Conservation (phyloP, 768 basidiomycete genomes). For the Agrocybe chaxingu region DNA sequence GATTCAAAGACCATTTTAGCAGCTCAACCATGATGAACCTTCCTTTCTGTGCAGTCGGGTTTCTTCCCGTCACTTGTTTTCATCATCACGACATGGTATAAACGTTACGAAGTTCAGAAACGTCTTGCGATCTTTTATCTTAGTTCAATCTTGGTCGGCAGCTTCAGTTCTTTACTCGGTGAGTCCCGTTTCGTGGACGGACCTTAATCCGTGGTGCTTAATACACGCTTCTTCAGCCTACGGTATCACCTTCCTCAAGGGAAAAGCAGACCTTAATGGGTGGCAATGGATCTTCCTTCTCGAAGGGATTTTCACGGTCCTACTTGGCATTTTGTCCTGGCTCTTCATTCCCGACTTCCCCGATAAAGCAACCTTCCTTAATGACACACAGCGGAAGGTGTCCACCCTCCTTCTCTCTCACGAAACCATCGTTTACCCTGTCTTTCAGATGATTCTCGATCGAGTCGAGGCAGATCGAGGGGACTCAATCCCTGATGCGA, state of each 20-base stretch:
- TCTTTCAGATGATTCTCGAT: conserved; percentile 24
- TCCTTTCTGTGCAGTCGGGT: conserved; percentile 13
- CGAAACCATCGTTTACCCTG: background rate
- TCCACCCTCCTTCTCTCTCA: background rate
- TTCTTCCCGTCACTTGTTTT: conserved; percentile 40
- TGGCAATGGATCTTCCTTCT: conserved; percentile 37
- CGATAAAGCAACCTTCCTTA: conserved; percentile 31
- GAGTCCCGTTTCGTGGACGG: conserved; percentile 22
- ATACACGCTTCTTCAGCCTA: conserved; percentile 19
- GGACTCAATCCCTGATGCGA: conserved; percentile 32
- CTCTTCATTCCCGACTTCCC: conserved; percentile 34
- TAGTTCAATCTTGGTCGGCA: conserved; percentile 11
- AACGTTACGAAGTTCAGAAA: conserved; percentile 37
- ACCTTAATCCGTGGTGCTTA: conserved; percentile 25
- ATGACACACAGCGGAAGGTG: conserved; percentile 30
- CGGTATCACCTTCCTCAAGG: conserved; percentile 23
- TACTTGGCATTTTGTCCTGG: conserved; percentile 25
- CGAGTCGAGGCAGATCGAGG: conserved; percentile 37
- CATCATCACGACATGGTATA: conserved; percentile 41
- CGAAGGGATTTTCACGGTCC: conserved; percentile 29
- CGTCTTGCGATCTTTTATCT: conserved; percentile 20
- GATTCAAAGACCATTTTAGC: background rate
- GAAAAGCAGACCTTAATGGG: conserved; percentile 25
- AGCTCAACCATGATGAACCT: conserved; percentile 15
- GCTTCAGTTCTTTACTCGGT: conserved; percentile 18